phyloP scores from a whole-genome alignment of 345 rosid genomes.

The Melaleuca quinquenervia region DNA sequence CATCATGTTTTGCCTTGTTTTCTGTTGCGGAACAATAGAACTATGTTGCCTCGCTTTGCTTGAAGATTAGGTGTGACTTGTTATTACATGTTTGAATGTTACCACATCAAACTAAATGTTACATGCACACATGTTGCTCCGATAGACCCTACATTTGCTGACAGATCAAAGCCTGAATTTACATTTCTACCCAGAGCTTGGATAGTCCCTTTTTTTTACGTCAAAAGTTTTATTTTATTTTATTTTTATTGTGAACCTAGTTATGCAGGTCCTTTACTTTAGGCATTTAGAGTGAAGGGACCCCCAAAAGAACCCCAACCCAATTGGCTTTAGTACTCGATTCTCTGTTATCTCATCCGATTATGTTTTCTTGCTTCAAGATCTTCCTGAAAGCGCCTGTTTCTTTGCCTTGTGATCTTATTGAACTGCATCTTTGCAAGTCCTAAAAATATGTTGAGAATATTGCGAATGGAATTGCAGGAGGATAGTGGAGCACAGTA shows the following conservation, averaged over 20 bases:
- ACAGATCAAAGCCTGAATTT: neutral
- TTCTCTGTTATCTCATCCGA: neutral
- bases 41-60: neutral
- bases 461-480: constrained; percentile 3
- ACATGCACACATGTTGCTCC: neutral
- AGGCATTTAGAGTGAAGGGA: neutral
- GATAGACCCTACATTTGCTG: neutral
- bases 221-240: neutral
- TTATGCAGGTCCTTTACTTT: neutral
- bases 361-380: neutral
- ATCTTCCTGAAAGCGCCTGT: neutral
- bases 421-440: neutral
- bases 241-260: neutral
- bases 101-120: neutral
- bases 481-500: constrained; percentile 70
- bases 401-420: neutral
- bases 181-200: neutral
- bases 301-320: neutral
- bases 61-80: neutral
- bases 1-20: neutral
- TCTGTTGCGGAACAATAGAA: neutral
- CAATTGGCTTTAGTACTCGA: neutral
- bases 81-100: neutral
- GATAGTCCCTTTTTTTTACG: neutral
- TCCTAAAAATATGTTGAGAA: neutral